Base-by-base conservation (phyloP, 106 monocot species). In the Dendrobium huoshanense region DNA sequence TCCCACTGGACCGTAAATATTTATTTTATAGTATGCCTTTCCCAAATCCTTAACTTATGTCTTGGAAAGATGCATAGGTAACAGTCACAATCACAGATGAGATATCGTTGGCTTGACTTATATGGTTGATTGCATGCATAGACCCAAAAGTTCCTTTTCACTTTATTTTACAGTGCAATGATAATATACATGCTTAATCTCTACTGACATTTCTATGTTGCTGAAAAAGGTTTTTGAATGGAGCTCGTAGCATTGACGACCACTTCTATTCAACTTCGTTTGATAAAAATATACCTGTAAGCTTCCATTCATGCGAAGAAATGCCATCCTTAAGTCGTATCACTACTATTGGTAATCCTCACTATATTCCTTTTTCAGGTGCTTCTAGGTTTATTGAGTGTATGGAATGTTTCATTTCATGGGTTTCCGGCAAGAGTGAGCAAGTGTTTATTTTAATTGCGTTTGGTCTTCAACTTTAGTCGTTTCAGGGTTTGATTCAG, bases 281-380 rank as follows among this genome's bases (percentile, higher is more conserved):
- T 83, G 97, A 98, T 84, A 92, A 89, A 77, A 98, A 98, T 78
- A 89, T 98, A 75, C 97, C 97, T 72, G 97, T 98, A 91, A 91
- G 94, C 13, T 74, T 74, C 8, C 29, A 7, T 20, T 19, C 29
- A n/a, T 44, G n/a, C 43, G n/a, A 74, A 43, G 44, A 16, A 44
- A 19, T 74, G 17, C 41, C 15, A 29, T 44, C 74, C 7, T 8
- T 44, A 44, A 13, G 6, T 74, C 13, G 16, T 27, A 67, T 67
- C 18, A 40, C 40, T 16, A 72, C 9, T 74, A 74, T n/a, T 20
- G 42, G 42, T 44, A 29, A 42, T 82, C 48, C 33, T 49, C 54
- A 56, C 3, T 25, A 70, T 37, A 29, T 37, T 78, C 43, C 9
- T 72, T 72, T 37, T 48, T 56, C 86, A 97, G 96, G 96, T 97